Conservation (phyloP, 73 alveolate genomes). For the Tetrahymena malaccensis region DNA sequence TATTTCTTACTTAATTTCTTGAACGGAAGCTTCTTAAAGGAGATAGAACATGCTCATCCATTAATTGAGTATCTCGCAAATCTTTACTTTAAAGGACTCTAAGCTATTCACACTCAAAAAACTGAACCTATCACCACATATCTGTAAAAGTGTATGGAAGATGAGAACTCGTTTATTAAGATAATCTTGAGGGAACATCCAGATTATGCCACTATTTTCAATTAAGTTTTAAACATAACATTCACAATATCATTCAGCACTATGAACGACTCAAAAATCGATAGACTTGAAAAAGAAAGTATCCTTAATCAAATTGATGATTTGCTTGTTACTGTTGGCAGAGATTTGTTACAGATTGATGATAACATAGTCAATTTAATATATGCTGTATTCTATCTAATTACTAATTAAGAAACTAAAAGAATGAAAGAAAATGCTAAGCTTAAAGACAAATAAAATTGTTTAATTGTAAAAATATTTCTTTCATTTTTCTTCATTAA, state of each 20-base stretch:
- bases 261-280: background rate
- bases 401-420: background rate
- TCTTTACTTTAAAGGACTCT: background rate
- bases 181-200: background rate
- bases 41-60: background rate
- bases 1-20: background rate
- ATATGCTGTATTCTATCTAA: background rate
- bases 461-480: background rate
- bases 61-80: background rate
- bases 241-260: background rate
- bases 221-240: background rate
- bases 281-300: background rate
- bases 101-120: background rate
- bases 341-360: background rate
- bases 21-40: background rate
- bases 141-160: background rate
- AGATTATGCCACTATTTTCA: background rate
- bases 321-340: background rate
- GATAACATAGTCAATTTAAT: background rate
- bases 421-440: background rate
- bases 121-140: background rate
- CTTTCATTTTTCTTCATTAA: background rate
- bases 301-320: background rate
- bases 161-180: background rate
- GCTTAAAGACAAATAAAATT: background rate